Base-by-base conservation (phyloP, 2,329 filamentous ascomycete genomes). In the Fusarium torreyae region DNA sequence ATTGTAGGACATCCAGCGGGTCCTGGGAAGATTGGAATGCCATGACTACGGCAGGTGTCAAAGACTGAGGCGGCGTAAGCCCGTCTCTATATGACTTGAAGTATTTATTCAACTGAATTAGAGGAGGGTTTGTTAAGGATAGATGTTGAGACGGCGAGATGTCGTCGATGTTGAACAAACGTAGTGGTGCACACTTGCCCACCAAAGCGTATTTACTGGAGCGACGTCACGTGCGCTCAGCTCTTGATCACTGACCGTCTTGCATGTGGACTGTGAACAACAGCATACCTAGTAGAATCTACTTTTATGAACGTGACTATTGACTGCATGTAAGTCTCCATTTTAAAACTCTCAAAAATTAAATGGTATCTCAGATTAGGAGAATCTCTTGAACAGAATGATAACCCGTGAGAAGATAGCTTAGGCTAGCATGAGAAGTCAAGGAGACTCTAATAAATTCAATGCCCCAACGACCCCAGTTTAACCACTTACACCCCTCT, bases 1-100 rank as follows among this genome's bases (percentile, higher is more conserved):
- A 78, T 73, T 88, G 82, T n/a, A 89, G 79, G 58, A 81, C 77
- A 54, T 85, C 81, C 24, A 87, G 72, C 28, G 84, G 78, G 53
- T 83, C 79, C 62, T 79, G 77, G 55, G 78, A 69, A 55, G 76
- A 70, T 55, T 76, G 70, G 17, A 76, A 70, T 52, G 79, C 75
- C 77, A 81, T 80, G 53, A 22, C 46, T 39, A 31, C 45, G 40
- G 40, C 50, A 33, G 44, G 15, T 52, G 15, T 18, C 34, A 33
- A 38, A 33, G 43, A 44, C 38, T 18, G 26, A 31, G 40, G 22
- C 31, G 18, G 5, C 24, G 20, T 26, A 17, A 44, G 17, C 33
- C 15, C 28, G 20, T 34, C 33, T 40, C 15, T 22, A 39, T n/a
- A 17, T 50, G 28, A 38, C 53, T 22, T n/a, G 28, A 26, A 39